Evolutionary conservation across 257 asterid genomes (phyloP).

Genomic region (Lantana camara): DNA sequence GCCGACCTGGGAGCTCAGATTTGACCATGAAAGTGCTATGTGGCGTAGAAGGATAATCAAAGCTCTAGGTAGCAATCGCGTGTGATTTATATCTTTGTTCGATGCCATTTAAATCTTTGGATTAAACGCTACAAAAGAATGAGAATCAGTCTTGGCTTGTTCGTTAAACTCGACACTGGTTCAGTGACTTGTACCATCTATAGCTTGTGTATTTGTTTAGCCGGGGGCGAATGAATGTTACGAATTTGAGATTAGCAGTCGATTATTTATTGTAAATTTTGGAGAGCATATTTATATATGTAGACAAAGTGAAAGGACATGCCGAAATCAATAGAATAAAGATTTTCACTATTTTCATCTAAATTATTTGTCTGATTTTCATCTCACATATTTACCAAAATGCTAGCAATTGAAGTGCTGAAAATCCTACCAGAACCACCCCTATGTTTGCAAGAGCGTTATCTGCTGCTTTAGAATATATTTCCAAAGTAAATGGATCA

Average conservation of each 20-base stretch:
- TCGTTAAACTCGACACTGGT: slow-evolving; percentile 8
- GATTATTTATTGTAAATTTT: slow-evolving; percentile 31
- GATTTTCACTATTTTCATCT: not conserved
- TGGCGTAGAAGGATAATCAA: slow-evolving; percentile 84
- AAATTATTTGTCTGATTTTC: no score
- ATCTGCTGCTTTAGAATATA: slow-evolving; percentile 29
- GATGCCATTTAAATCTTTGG: not conserved
- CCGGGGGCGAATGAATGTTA: not conserved
- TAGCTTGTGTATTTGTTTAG: slow-evolving; percentile 27
- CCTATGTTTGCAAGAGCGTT: not conserved
- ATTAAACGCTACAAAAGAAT: not conserved
- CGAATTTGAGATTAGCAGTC: slow-evolving; percentile 22
- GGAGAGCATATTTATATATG: slow-evolving; percentile 10
- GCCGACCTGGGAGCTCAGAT: slow-evolving; percentile 96
- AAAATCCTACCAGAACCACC: slow-evolving; percentile 24
- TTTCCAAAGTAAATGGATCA: slow-evolving; percentile 43
- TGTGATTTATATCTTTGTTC: slow-evolving; percentile 29
- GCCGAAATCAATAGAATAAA: not conserved
- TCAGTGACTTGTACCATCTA: not conserved
- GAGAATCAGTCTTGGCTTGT: slow-evolving; percentile 7
- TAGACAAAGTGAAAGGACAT: slow-evolving; percentile 13
- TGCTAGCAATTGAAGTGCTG: slow-evolving; percentile 21
- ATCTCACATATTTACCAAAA: slow-evolving; percentile 11
- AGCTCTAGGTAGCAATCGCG: slow-evolving; percentile 42
- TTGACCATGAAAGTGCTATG: slow-evolving; percentile 76